phyloP scores from a whole-genome alignment of 345 rosid genomes.

The Theobroma cacao region DNA sequence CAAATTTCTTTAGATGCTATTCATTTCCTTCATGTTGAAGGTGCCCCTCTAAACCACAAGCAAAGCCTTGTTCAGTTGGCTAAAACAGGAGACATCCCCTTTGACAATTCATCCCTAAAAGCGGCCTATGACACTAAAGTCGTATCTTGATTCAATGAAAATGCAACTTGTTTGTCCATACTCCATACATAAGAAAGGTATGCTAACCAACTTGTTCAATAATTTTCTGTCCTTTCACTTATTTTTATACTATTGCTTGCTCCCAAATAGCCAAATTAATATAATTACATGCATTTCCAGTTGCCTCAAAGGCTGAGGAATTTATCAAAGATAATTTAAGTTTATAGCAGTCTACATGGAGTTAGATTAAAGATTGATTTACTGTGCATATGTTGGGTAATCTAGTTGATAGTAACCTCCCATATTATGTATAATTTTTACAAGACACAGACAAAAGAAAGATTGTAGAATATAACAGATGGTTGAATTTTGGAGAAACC shows the following conservation, averaged over 20 bases:
- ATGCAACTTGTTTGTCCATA: background rate
- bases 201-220: background rate
- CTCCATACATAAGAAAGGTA: background rate
- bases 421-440: too few species aligned
- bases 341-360: background rate
- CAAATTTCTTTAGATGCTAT: background rate
- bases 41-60: background rate
- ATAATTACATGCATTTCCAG: too few species aligned
- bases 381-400: too few species aligned
- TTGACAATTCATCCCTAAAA: slow-evolving; percentile 2
- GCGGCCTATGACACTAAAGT: background rate
- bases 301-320: background rate
- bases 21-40: background rate
- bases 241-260: background rate
- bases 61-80: background rate
- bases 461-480: background rate
- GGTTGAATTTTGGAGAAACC: background rate
- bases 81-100: background rate
- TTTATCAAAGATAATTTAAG: background rate
- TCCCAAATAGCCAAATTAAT: background rate
- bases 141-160: background rate
- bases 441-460: background rate
- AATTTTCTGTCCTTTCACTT: background rate
- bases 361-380: too few species aligned
- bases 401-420: too few species aligned